phyloP scores from a whole-genome alignment of 768 basidiomycete genomes.

The Mycena maculata region DNA sequence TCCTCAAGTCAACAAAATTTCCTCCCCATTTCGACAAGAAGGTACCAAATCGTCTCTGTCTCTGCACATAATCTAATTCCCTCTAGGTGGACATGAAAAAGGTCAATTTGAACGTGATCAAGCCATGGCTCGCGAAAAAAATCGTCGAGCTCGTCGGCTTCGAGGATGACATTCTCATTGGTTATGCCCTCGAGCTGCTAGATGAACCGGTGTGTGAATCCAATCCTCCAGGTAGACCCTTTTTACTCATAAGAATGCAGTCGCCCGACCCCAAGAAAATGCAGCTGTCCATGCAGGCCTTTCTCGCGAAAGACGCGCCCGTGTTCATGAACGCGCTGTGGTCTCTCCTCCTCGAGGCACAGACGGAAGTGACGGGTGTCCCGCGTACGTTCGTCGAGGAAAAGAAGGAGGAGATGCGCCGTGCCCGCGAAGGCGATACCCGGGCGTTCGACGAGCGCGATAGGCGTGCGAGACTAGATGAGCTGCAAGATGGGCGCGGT shows the following conservation, averaged over 20 bases:
- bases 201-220: conserved; percentile 81
- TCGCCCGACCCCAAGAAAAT: conserved; percentile 91
- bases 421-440: conserved; percentile 69
- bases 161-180: conserved; percentile 97
- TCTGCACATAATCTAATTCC: neutral
- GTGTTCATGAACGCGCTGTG: conserved; percentile 91
- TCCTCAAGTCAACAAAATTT: conserved; percentile 91
- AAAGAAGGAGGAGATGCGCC: conserved; percentile 93
- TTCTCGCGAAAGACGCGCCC: conserved; percentile 88
- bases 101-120: conserved; percentile 91
- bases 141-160: conserved; percentile 91
- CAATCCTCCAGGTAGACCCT: neutral
- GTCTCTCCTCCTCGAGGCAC: conserved; percentile 93
- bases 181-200: conserved; percentile 94
- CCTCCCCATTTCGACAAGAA: conserved; percentile 91
- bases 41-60: conserved; percentile 48
- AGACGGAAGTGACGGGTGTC: conserved; percentile 87
- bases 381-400: conserved; percentile 91
- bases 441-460: conserved; percentile 78
- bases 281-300: conserved; percentile 95
- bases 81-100: conserved; percentile 92
- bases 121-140: conserved; percentile 96
- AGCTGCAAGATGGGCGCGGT: conserved; percentile 70
- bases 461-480: conserved; percentile 74
- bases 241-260: neutral